phyloP scores from a whole-genome alignment of 2,329 filamentous ascomycete species.

The Hypoxylon sp. region DNA sequence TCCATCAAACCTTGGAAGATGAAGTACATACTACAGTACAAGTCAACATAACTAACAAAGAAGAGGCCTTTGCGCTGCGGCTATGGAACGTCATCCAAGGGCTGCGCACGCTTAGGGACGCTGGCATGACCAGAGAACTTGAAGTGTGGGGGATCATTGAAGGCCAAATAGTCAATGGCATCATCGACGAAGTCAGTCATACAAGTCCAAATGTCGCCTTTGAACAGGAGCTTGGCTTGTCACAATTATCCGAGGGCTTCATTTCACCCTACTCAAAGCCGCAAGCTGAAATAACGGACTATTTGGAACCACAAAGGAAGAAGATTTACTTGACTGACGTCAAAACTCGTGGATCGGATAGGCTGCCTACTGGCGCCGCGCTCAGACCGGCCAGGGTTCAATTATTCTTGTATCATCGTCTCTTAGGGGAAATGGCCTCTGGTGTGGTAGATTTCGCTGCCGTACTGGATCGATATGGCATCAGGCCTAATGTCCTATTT shows the following conservation, averaged over 20 bases:
- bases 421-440: conserved; percentile 82
- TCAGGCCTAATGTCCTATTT: conserved; percentile 77
- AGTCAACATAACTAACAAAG: conserved; percentile 79
- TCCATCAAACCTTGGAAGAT: conserved; percentile 88
- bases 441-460: conserved; percentile 77
- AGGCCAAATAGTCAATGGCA: conserved; percentile 86
- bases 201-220: conserved; percentile 80
- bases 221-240: conserved; percentile 70
- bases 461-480: conserved; percentile 79
- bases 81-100: conserved; percentile 96
- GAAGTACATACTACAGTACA: conserved; percentile 84
- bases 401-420: conserved; percentile 88
- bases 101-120: conserved; percentile 78
- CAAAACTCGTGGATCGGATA: conserved; percentile 82
- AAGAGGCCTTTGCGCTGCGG: conserved; percentile 85
- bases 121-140: conserved; percentile 80
- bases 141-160: conserved; percentile 89
- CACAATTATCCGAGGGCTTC: conserved; percentile 55
- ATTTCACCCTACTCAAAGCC: conserved; percentile 38
- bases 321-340: conserved; percentile 86
- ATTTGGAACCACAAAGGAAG: conserved; percentile 54
- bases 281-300: conserved; percentile 61
- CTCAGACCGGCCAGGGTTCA: conserved; percentile 86
- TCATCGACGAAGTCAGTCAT: conserved; percentile 89
- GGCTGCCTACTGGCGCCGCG: conserved; percentile 74